Evolutionary conservation across 768 basidiomycete species (phyloP).

Genomic region (Mycena haematopus): DNA sequence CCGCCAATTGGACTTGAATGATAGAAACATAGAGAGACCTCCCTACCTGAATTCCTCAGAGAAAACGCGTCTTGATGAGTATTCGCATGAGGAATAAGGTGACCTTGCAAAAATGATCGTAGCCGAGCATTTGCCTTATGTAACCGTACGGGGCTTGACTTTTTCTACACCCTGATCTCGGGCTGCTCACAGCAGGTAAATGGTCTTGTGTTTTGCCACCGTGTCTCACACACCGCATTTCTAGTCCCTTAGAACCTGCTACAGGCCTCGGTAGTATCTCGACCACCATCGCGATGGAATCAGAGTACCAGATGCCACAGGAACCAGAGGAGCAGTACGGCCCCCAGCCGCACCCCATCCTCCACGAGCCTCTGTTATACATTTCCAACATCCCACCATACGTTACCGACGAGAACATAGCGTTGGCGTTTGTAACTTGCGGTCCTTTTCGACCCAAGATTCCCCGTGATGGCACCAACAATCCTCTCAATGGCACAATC

Average conservation of each 20-base stretch:
- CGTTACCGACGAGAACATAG: conserved; percentile 79
- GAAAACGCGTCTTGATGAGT: background rate
- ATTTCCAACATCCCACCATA: conserved; percentile 78
- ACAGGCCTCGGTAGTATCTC: conserved; percentile 30
- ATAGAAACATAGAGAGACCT: background rate
- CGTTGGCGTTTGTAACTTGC: conserved; percentile 73
- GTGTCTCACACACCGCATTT: background rate
- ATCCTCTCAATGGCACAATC: conserved; percentile 71
- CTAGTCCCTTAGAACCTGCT: conserved; percentile 10
- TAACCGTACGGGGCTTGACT: conserved; percentile 19
- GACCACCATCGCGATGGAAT: conserved; percentile 54
- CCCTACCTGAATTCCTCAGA: background rate
- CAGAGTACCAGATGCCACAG: conserved; percentile 45
- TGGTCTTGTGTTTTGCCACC: background rate
- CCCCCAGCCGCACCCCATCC: conserved; percentile 77
- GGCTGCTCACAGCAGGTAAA: conserved; percentile 21
- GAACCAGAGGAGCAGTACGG: conserved; percentile 39
- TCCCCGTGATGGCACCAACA: conserved; percentile 59
- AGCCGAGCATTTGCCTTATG: conserved; percentile 17
- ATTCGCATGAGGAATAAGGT: background rate
- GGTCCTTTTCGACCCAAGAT: conserved; percentile 86
- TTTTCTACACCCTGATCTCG: conserved; percentile 25
- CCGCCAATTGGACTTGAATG: background rate
- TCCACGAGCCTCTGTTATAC: conserved; percentile 83
- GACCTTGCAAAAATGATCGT: conserved; percentile 5